phyloP scores from a whole-genome alignment of 2,329 filamentous ascomycete species.

The Claviceps pazoutovae region DNA sequence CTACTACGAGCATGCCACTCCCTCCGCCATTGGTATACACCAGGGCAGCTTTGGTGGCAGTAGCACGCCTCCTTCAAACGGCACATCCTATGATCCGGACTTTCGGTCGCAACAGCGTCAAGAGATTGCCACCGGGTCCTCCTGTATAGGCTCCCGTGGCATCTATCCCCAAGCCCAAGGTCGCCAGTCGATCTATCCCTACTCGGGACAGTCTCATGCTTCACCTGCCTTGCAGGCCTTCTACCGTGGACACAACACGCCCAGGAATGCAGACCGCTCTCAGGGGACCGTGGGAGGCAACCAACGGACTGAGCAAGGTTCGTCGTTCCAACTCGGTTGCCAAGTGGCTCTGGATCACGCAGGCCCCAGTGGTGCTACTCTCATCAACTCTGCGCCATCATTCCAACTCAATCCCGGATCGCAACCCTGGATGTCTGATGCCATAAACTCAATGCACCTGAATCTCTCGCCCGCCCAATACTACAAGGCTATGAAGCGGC shows the following conservation, averaged over 20 bases:
- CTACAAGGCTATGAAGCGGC: slow-evolving; percentile 18
- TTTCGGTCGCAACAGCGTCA: slow-evolving; percentile 18
- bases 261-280: slow-evolving; percentile 32
- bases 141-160: slow-evolving; percentile 26
- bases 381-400: slow-evolving; percentile 18
- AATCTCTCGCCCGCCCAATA: slow-evolving; percentile 17
- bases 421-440: slow-evolving; percentile 29
- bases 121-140: slow-evolving; percentile 18
- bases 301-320: slow-evolving; percentile 23
- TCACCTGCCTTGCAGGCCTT: slow-evolving; percentile 23
- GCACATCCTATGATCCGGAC: slow-evolving; percentile 12
- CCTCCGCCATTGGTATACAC: slow-evolving; percentile 30
- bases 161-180: slow-evolving; percentile 24
- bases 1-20: slow-evolving; percentile 32
- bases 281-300: slow-evolving; percentile 28
- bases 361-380: slow-evolving; percentile 9
- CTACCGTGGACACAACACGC: slow-evolving; percentile 22
- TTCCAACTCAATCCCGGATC: slow-evolving; percentile 35
- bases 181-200: slow-evolving; percentile 41
- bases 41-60: slow-evolving; percentile 14
- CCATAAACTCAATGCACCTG: slow-evolving; percentile 10
- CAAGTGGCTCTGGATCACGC: slow-evolving; percentile 21
- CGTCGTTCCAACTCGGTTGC: slow-evolving; percentile 21
- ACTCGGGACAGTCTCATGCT: slow-evolving; percentile 39
- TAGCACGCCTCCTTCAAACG: slow-evolving; percentile 11